Percentiles rank a stretch among this genome's conserved stretches.
Conservation (phyloP, 306 rosid species). For the Begonia fuchsioides region DNA sequence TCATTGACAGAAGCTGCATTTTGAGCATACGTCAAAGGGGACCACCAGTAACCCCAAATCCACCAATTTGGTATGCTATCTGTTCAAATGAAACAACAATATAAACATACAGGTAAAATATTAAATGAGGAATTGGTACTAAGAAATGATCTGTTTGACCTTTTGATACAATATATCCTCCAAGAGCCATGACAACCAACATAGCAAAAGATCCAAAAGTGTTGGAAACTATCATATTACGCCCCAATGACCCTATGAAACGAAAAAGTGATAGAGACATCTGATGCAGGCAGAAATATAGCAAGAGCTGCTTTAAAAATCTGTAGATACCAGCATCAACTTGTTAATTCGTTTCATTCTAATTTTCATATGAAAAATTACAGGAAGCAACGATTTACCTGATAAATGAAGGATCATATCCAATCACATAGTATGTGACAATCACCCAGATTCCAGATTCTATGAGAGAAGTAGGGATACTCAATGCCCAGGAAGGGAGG, state of each 20-base stretch:
- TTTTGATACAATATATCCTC: conserved; percentile 83
- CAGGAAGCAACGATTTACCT: conserved; percentile 30
- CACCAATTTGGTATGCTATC: conserved; percentile 85
- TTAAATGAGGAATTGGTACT: too few relatives aligned
- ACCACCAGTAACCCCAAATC: conserved; percentile 98
- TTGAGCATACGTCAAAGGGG: conserved; percentile 98
- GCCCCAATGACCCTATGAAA: conserved; percentile 92
- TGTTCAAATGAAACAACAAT: conserved; percentile 23
- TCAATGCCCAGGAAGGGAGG: conserved; percentile 83
- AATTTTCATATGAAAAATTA: conserved; percentile 10
- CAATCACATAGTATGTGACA: conserved; percentile 74
- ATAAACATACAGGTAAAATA: neutral
- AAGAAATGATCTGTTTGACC: conserved; percentile 20
- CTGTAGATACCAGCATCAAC: conserved; percentile 33
- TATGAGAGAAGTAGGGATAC: conserved; percentile 70
- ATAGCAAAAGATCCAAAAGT: conserved; percentile 98
- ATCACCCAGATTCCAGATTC: conserved; percentile 96
- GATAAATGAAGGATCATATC: conserved; percentile 77
- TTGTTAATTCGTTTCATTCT: conserved; percentile 5
- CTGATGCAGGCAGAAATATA: conserved; percentile 83
- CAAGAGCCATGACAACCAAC: conserved; percentile 98
- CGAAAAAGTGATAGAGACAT: conserved; percentile 95
- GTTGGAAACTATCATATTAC: conserved; percentile 91
- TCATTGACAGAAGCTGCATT: conserved; percentile 89
- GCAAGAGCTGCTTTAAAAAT: conserved; percentile 62